These are phyloP conservation scores for Papiliotrema nemorosa DNA, from an alignment of 1,284 basidiomycete species.

Conservation along the genomic window DNA sequence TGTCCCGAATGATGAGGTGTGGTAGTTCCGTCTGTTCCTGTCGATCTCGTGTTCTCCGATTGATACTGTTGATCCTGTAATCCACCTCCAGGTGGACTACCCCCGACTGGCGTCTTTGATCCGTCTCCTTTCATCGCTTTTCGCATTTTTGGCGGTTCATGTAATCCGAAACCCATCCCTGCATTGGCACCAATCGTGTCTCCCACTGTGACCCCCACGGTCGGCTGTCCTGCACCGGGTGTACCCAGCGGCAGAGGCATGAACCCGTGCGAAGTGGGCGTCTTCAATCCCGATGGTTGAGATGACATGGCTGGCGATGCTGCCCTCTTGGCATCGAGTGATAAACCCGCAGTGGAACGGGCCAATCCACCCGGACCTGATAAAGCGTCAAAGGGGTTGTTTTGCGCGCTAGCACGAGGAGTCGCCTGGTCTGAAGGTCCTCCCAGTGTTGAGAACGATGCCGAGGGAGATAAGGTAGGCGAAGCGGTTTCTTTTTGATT, in stretches of 20 bases:
- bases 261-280: conserved; percentile 44
- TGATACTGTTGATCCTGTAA: conserved; percentile 47
- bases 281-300: conserved; percentile 42
- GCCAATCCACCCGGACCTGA: conserved; percentile 19
- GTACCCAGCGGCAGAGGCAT: conserved; percentile 45
- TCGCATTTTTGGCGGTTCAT: conserved; percentile 49
- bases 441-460: conserved; percentile 34
- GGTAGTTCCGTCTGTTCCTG: not conserved
- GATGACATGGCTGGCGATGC: conserved; percentile 35
- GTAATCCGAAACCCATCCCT: conserved; percentile 45
- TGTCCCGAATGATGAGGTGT: conserved; percentile 25
- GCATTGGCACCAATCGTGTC: conserved; percentile 36
- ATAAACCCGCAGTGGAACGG: conserved; percentile 27
- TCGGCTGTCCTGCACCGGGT: conserved; percentile 43
- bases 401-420: conserved; percentile 58
- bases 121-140: conserved; percentile 41
- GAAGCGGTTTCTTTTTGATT: conserved; percentile 33
- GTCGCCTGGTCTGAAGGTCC: conserved; percentile 66
- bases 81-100: conserved; percentile 17
- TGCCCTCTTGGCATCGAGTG: conserved; percentile 41
- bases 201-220: conserved; percentile 46
- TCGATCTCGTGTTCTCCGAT: not conserved
- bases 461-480: conserved; percentile 34
- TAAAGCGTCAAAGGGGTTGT: conserved; percentile 65
- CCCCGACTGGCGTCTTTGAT: conserved; percentile 28